Percentiles rank a stretch among this genome's conserved stretches.
phyloP scores from a whole-genome alignment of 768 basidiomycete genomes.

The Mycena venus region DNA sequence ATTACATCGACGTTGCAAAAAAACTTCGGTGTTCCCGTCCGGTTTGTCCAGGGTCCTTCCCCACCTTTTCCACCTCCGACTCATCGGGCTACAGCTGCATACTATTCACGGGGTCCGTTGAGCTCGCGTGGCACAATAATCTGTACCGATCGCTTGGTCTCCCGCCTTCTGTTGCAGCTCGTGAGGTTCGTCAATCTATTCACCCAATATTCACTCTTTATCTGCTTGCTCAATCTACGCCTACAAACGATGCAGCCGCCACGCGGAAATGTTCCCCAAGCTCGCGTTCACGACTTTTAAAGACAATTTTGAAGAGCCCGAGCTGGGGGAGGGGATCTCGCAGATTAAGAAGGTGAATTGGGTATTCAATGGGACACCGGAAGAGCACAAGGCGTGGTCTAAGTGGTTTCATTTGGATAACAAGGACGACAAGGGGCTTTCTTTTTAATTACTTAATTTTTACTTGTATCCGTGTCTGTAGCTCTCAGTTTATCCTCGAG shows the following conservation, averaged over 20 bases:
- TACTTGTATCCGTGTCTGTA: not conserved
- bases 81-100: constrained; percentile 67
- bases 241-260: constrained; percentile 48
- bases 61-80: not conserved
- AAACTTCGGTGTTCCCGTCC: constrained; percentile 63
- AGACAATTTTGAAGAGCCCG: constrained; percentile 76
- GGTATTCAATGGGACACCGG: constrained; percentile 82
- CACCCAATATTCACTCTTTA: constrained; percentile 2
- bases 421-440: constrained; percentile 55
- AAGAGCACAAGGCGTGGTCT: constrained; percentile 79
- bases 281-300: constrained; percentile 70
- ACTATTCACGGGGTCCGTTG: constrained; percentile 79
- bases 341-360: constrained; percentile 86
- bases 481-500: too few relatives aligned
- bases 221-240: not conserved
- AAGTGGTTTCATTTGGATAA: constrained; percentile 87
- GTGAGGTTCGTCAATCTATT: constrained; percentile 52
- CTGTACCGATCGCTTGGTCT: constrained; percentile 83
- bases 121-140: constrained; percentile 95
- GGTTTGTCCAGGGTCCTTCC: constrained; percentile 65
- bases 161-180: constrained; percentile 57
- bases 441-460: not conserved
- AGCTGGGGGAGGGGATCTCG: constrained; percentile 76
- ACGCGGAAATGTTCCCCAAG: constrained; percentile 71
- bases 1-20: constrained; percentile 79